phyloP scores from a whole-genome alignment of 208 protist species.

The Naegleria gruberi region DNA sequence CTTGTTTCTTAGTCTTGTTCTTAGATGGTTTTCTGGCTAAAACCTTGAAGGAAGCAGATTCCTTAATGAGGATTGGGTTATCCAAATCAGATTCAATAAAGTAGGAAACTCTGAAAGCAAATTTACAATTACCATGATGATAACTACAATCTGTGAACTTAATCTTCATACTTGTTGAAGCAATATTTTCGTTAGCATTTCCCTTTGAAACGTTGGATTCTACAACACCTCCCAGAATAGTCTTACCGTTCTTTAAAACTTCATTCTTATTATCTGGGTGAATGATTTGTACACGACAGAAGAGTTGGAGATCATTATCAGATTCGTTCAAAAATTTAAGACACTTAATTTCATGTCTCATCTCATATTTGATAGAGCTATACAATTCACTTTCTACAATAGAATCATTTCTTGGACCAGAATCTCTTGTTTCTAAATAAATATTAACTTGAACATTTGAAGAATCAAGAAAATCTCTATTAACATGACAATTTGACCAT shows the following conservation, averaged over 20 bases:
- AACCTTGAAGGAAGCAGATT: neutral
- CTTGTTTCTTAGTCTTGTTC: neutral
- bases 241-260: neutral
- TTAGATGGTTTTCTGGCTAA: neutral
- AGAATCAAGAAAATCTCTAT: neutral
- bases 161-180: neutral
- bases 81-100: neutral
- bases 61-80: neutral
- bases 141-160: neutral
- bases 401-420: neutral
- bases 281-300: neutral
- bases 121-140: neutral
- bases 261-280: neutral
- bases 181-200: neutral
- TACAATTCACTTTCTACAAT: neutral
- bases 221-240: neutral
- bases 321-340: neutral
- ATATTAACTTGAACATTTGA: neutral
- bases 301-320: neutral
- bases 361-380: constrained; percentile 1
- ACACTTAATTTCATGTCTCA: constrained; percentile 2
- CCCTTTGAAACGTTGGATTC: neutral
- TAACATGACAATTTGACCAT: neutral
- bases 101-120: neutral
- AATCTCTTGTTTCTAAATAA: constrained; percentile 6